A percentile compares a stretch with the other conserved stretches of the same genome.
These are phyloP conservation scores for Periconia macrospinosa DNA, from an alignment of 2,329 filamentous ascomycete genomes.

Conservation along the genomic window DNA sequence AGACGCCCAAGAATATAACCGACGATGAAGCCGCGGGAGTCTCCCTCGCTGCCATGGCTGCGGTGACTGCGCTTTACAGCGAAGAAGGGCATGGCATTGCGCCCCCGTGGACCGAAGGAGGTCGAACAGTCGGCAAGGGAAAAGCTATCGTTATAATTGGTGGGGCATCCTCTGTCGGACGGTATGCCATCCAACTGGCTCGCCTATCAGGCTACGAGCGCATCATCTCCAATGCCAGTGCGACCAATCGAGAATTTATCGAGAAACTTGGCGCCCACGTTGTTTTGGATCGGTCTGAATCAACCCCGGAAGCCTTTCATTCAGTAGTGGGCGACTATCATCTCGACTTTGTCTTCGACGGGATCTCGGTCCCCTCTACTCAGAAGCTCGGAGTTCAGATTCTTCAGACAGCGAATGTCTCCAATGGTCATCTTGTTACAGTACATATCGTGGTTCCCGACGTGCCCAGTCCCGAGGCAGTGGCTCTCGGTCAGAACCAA, in stretches of 20 bases:
- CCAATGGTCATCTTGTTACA: not conserved
- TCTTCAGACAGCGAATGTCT: constrained; percentile 3
- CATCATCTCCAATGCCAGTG: constrained; percentile 38
- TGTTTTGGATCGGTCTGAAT: constrained; percentile 7
- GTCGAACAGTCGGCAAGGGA: constrained; percentile 4
- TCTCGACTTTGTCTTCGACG: constrained; percentile 13
- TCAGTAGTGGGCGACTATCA: constrained; percentile 3
- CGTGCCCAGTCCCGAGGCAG: constrained; percentile 1
- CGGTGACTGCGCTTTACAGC: constrained; percentile 8
- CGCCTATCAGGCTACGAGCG: constrained; percentile 37
- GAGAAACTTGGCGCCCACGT: constrained; percentile 34
- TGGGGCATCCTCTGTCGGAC: constrained; percentile 41
- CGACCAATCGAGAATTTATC: constrained; percentile 36
- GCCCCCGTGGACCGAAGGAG: constrained; percentile 16
- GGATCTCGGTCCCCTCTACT: constrained; percentile 4
- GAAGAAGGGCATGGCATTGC: constrained; percentile 8
- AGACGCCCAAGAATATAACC: constrained; percentile 27
- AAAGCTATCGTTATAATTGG: constrained; percentile 43
- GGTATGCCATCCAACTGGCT: constrained; percentile 41
- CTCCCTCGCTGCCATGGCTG: constrained; percentile 8
- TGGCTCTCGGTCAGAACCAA: constrained; percentile 3
- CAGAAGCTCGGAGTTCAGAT: constrained; percentile 7
- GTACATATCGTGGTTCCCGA: not conserved
- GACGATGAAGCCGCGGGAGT: constrained; percentile 9
- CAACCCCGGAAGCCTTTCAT: constrained; percentile 1